A percentile compares a stretch with the other conserved stretches of the same genome.
Conservation (phyloP, 805 yeast genomes). For the Candida krabiensis region DNA sequence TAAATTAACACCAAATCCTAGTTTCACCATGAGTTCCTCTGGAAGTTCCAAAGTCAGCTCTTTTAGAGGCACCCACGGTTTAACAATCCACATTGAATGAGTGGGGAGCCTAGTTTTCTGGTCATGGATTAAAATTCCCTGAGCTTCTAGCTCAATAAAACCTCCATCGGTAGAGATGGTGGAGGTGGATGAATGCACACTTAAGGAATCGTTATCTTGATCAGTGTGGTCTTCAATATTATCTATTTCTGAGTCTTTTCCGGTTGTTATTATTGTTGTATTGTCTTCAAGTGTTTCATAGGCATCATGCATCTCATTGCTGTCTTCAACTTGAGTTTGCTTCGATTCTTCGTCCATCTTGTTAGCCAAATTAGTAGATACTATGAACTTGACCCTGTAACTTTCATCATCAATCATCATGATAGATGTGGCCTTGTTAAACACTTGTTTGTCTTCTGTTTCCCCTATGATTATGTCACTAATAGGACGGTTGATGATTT, state of each 20-base stretch:
- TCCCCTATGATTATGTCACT: slow-evolving; percentile 65
- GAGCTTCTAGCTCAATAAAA: slow-evolving; percentile 81
- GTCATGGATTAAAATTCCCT: slow-evolving; percentile 82
- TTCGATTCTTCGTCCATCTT: background rate
- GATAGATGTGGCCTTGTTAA: slow-evolving; percentile 64
- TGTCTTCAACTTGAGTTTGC: background rate
- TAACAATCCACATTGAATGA: slow-evolving; percentile 91
- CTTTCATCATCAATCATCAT: slow-evolving; percentile 76
- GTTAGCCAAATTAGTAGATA: slow-evolving; percentile 31
- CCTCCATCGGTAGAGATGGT: slow-evolving; percentile 57
- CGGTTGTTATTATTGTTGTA: background rate
- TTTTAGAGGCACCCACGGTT: slow-evolving; percentile 68
- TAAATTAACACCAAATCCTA: slow-evolving; percentile 89
- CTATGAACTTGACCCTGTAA: slow-evolving; percentile 72
- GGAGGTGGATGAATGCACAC: slow-evolving; percentile 30
- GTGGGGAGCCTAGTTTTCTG: slow-evolving; percentile 55
- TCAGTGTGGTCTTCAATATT: slow-evolving; percentile 3
- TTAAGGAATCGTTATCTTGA: slow-evolving; percentile 26
- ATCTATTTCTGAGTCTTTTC: background rate
- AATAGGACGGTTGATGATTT: slow-evolving; percentile 58
- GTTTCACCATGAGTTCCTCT: slow-evolving; percentile 59
- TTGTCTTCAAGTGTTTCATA: slow-evolving; percentile 13
- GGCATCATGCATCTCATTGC: slow-evolving; percentile 20
- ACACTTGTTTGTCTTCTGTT: slow-evolving; percentile 63
- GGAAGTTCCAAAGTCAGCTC: slow-evolving; percentile 70